Evolutionary conservation across 768 basidiomycete genomes (phyloP).

Genomic region (Leccinellum albellum): DNA sequence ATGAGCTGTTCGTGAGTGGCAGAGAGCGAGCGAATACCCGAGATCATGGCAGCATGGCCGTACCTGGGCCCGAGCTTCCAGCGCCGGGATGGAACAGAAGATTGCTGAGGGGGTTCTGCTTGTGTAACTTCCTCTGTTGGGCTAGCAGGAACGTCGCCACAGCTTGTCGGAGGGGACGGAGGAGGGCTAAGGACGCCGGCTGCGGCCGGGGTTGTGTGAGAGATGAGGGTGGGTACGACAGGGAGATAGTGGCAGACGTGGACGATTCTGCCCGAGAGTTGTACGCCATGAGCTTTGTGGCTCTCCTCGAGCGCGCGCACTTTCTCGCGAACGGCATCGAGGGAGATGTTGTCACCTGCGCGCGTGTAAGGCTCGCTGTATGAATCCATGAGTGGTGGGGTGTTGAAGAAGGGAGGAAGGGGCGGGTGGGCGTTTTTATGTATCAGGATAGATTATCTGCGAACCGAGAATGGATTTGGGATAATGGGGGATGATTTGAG

Average conservation of each 20-base stretch:
- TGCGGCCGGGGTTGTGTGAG: constrained; percentile 27
- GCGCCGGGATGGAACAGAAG: constrained; percentile 25
- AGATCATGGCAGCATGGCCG: constrained; percentile 94
- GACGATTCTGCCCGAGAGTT: constrained; percentile 83
- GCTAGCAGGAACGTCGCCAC: constrained; percentile 44
- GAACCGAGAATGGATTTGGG: constrained; percentile 26
- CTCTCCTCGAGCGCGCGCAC: constrained; percentile 70
- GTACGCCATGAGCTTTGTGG: constrained; percentile 63
- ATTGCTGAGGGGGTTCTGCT: constrained; percentile 1
- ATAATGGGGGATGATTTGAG: constrained; percentile 18
- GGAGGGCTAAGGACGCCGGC: constrained; percentile 68
- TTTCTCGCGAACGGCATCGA: constrained; percentile 70
- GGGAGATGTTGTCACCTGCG: constrained; percentile 60
- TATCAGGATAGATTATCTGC: constrained; percentile 25
- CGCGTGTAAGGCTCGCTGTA: constrained; percentile 70
- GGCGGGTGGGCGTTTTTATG: constrained; percentile 18
- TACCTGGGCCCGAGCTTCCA: constrained; percentile 82
- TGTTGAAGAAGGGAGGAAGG: not conserved
- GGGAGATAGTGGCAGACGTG: constrained; percentile 92
- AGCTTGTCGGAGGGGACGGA: constrained; percentile 65
- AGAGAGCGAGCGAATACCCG: constrained; percentile 82
- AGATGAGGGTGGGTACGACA: constrained; percentile 60
- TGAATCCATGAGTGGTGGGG: constrained; percentile 52
- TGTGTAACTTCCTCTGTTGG: constrained; percentile 18
- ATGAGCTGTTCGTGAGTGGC: constrained; percentile 86